Base-by-base conservation (phyloP, 257 asterid species). In the Solanum pennellii region DNA sequence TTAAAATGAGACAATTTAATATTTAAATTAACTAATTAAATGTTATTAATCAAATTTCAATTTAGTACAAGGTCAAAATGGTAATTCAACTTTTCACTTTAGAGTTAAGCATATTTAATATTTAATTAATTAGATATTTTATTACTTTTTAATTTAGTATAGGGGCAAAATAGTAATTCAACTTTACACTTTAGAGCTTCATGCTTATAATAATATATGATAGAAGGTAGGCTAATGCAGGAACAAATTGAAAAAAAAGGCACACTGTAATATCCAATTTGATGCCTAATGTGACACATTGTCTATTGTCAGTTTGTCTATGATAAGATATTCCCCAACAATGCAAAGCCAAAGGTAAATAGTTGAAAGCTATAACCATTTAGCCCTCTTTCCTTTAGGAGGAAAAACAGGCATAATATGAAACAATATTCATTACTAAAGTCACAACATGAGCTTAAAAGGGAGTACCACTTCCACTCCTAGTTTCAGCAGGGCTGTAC, bases 391-490 rank as follows among this genome's bases (percentile, higher is more conserved):
- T 85, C 86, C 75, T 47, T 88, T 85, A 82, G 88, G 87, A 88
- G 87, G 86, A 62, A 86, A 65, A 83, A 77, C 56, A 88, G 69
- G 87, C 87, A 42, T 49, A 83, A 84, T 71, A 86, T 77, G 62
- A 44, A 88, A 86, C 72, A 56, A 83, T 89, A 85, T 90, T 89
- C 91, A 86, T 69, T 89, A 73, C 88, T 83, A 44, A 88, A 88
- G 60, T 82, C 59, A 69, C 85, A 33, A 85, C 49, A 10, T 37
- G 87, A 83, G 73, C 89, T 97, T 91, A 97, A 83, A 94, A 96
- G n/a, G 99, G 99, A 73, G 99, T 97, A 88, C 94, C 92, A 77
- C 99, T 97, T 87, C 96, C 99, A 59, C 99, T 97, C 93, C 99
- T 92, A 79, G 99, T 96, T 86, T 97, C 99, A 5, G 94, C 98